Percentiles rank a stretch among this genome's conserved stretches.
Conservation (phyloP, 148 eudicot genomes). For the Camellia granthamiana region DNA sequence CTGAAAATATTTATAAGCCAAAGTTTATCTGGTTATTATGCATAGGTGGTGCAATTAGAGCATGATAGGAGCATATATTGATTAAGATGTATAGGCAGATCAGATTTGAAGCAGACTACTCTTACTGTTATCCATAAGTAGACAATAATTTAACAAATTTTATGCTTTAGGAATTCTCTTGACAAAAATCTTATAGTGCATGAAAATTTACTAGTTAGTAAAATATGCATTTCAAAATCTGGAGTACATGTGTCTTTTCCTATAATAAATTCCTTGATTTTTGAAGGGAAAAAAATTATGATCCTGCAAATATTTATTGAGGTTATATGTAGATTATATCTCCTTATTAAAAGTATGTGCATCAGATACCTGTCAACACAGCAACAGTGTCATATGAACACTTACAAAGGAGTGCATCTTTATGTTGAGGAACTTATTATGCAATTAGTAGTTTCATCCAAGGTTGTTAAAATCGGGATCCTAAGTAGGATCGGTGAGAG, state of each 20-base stretch:
- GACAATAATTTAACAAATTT: too few relatives aligned
- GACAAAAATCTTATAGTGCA: neutral
- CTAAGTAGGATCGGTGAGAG: too few relatives aligned
- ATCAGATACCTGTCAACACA: neutral
- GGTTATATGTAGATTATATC: neutral
- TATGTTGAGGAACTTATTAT: neutral
- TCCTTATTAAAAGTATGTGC: neutral
- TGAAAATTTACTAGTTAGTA: neutral
- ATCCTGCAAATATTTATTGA: neutral
- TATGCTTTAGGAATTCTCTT: neutral
- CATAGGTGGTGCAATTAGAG: too few relatives aligned
- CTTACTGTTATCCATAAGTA: too few relatives aligned
- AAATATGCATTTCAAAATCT: neutral
- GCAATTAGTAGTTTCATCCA: neutral
- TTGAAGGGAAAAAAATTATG: neutral
- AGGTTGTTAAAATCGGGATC: too few relatives aligned
- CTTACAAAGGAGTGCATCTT: neutral
- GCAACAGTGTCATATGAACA: neutral
- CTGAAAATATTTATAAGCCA: too few relatives aligned
- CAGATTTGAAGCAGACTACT: too few relatives aligned
- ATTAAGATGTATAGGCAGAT: too few relatives aligned
- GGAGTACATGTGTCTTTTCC: neutral
- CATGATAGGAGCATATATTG: too few relatives aligned
- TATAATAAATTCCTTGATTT: neutral
- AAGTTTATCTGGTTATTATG: too few relatives aligned